Percentiles rank a stretch among this genome's conserved stretches.
Evolutionary conservation across 2,329 filamentous ascomycete species (phyloP).

Genomic region (Colletotrichum abscissum): DNA sequence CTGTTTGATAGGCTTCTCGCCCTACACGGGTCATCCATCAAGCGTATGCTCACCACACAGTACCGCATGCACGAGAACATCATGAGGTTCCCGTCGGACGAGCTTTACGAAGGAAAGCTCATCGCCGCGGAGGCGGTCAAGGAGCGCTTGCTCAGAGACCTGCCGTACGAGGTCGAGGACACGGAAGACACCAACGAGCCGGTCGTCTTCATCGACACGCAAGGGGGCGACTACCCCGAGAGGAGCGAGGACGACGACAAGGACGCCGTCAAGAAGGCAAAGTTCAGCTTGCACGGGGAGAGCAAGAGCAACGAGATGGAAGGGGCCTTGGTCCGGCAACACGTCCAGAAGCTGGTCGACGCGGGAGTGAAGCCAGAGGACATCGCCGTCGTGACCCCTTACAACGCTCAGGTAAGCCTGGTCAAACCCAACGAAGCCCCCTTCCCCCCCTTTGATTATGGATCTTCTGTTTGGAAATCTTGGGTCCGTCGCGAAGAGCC

Average conservation of each 20-base stretch:
- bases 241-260: constrained; percentile 79
- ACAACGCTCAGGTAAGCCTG: constrained; percentile 86
- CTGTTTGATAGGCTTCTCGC: constrained; percentile 89
- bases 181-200: constrained; percentile 91
- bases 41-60: constrained; percentile 95
- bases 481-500: neutral
- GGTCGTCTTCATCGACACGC: constrained; percentile 94
- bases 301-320: constrained; percentile 96
- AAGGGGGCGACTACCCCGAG: constrained; percentile 92
- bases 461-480: neutral
- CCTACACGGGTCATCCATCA: constrained; percentile 85
- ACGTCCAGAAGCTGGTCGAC: constrained; percentile 80
- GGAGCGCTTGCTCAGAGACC: constrained; percentile 76
- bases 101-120: constrained; percentile 86
- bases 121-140: constrained; percentile 85
- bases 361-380: constrained; percentile 85
- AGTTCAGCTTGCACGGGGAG: constrained; percentile 58
- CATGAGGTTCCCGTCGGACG: constrained; percentile 92
- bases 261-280: constrained; percentile 55
- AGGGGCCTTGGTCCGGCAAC: constrained; percentile 80
- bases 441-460: neutral
- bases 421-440: neutral
- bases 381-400: constrained; percentile 94
- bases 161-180: constrained; percentile 81
- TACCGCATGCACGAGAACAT: constrained; percentile 98